phyloP scores from a whole-genome alignment of 352 stramenopile genomes.

The Globisporangium acanthophoron region DNA sequence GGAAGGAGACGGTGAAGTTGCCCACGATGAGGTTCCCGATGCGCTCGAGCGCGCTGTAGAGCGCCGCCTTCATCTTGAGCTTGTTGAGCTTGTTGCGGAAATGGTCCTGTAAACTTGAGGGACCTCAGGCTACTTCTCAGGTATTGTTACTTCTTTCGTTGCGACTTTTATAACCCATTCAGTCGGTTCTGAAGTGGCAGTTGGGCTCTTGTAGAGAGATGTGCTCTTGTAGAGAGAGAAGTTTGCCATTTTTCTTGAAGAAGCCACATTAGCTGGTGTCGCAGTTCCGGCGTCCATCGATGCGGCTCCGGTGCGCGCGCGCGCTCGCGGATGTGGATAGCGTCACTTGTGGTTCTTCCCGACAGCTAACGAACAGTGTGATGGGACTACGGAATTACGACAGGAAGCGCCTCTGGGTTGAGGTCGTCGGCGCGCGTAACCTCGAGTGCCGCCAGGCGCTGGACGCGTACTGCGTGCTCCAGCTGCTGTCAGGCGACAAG shows the following conservation, averaged over 20 bases:
- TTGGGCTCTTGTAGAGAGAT: slow-evolving; percentile 1
- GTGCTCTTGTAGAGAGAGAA: slow-evolving; percentile 5
- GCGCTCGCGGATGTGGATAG: too few relatives aligned
- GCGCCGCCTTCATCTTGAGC: slow-evolving; percentile 51
- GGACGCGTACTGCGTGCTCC: slow-evolving; percentile 67
- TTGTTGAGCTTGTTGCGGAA: neutral
- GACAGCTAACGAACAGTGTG: neutral
- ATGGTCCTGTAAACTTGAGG: slow-evolving; percentile 2
- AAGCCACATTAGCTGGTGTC: slow-evolving; percentile 1
- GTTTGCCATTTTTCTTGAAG: slow-evolving; percentile 2
- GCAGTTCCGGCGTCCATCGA: slow-evolving; percentile 6
- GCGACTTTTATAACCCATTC: too few relatives aligned
- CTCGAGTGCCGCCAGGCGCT: slow-evolving; percentile 52
- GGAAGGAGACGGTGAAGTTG: slow-evolving; percentile 79
- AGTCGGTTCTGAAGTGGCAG: neutral
- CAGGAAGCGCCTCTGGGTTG: slow-evolving; percentile 49
- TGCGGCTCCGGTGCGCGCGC: neutral
- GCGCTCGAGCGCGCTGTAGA: slow-evolving; percentile 50
- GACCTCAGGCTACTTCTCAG: too few relatives aligned
- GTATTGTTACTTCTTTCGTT: too few relatives aligned
- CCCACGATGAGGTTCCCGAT: slow-evolving; percentile 72
- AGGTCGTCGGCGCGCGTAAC: slow-evolving; percentile 68
- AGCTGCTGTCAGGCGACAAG: slow-evolving; percentile 11
- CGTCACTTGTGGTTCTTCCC: neutral
- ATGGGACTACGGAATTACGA: neutral